phyloP scores from a whole-genome alignment of 331 rosid species.

The Prunus yedoensis region DNA sequence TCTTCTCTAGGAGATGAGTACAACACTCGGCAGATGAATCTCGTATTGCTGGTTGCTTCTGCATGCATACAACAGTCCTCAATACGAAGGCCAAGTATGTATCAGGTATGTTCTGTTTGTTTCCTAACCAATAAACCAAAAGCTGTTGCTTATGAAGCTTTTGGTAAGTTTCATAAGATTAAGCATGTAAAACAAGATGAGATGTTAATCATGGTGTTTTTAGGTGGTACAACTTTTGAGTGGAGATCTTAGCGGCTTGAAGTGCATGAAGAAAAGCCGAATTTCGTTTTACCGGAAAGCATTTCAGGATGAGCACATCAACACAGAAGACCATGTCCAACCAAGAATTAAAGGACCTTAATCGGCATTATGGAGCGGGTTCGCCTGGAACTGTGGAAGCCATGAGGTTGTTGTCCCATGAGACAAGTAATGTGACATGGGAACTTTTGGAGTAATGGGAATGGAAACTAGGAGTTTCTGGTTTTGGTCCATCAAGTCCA shows the following conservation, averaged over 20 bases:
- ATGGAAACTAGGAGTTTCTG: background rate
- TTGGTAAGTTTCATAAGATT: too few species aligned
- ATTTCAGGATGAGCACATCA: constrained; percentile 51
- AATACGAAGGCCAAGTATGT: constrained; percentile 76
- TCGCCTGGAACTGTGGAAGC: background rate
- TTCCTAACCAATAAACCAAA: constrained; percentile 4
- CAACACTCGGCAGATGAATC: constrained; percentile 52
- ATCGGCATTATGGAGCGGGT: background rate
- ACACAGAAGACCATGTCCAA: constrained; percentile 27
- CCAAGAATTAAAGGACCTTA: constrained; percentile 21
- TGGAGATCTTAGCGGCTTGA: constrained; percentile 75
- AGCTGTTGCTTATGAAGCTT: too few species aligned
- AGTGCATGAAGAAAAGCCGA: constrained; percentile 59
- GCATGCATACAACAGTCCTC: constrained; percentile 82
- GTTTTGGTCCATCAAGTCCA: constrained; percentile 5
- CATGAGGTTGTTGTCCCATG: background rate
- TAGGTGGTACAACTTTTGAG: constrained; percentile 75
- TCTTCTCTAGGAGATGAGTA: constrained; percentile 51
- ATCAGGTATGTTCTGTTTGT: constrained; percentile 54
- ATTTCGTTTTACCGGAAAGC: constrained; percentile 55
- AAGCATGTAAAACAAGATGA: too few species aligned
- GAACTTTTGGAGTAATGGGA: background rate
- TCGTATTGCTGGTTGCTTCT: constrained; percentile 73
- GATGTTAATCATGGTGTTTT: background rate
- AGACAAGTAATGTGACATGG: background rate